Evolutionary conservation across 495 filamentous ascomycete genomes (phyloP), one percentile per base, ranked within the genome.

Genomic region (Penicillium robsamsonii): DNA sequence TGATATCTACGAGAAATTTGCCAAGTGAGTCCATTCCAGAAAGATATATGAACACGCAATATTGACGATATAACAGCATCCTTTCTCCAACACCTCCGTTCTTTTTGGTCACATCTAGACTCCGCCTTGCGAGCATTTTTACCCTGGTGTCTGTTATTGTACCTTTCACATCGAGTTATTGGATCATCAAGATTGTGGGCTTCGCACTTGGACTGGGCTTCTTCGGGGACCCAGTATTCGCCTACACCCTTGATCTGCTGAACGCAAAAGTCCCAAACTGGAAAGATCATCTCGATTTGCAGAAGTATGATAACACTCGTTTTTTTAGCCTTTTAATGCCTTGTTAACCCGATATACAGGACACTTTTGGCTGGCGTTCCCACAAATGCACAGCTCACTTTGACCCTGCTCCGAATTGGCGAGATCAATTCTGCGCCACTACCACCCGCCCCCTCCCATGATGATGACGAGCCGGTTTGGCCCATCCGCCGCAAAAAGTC

Each of bases 351-450:
- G 22, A 41, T 4, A 20, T 13, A 4, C 47, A 91, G 87, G 63
- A 89, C 87, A 5, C 60, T 95, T 3, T 83, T 96, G 49, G 86
- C 88, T 63, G 89, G 88, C n/a, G 84, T 92, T 37, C 91, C 91
- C 0, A 96, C 91, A 4, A 94, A 96, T 64, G 90, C 90, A 17
- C 91, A 95, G 60, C 78, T 96, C 13, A 89, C 91, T 0, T 70
- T 96, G 44, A 96, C 91, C 4, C 80, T 96, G 12, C 86, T 96
- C 25, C 87, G 92, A 37, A 85, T 92, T 51, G 90, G 91, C 49
- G 91, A 95, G 73, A 86, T 84, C 18, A 93, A 92, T 70, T 85
- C 88, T 50, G 82, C 89, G 0, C 91, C 91, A 0, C 70, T 96
- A 0, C 89, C 90, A 4, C 89, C 91, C n/a, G 87, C 90, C 0